phyloP scores from a whole-genome alignment of 225 moss, liverwort and hornwort species.

The Thuidium tamariscinum region DNA sequence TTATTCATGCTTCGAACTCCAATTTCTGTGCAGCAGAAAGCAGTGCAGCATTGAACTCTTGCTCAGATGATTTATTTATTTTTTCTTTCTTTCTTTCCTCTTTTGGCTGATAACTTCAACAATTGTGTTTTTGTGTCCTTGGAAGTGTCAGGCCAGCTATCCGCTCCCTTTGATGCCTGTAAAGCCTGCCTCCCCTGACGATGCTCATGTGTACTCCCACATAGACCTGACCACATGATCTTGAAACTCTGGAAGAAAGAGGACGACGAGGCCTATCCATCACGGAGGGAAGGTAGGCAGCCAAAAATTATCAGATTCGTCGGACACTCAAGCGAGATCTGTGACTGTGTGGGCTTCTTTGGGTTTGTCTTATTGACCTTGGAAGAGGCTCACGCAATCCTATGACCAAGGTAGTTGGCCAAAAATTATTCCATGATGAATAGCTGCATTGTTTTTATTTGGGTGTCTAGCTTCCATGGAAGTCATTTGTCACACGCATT shows the following conservation, averaged over 20 bases:
- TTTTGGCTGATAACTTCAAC: not conserved
- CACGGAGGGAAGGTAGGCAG: not conserved
- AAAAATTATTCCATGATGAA: not conserved
- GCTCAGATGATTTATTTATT: not conserved
- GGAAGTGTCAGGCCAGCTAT: constrained; percentile 24
- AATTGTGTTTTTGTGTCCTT: not conserved
- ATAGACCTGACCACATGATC: constrained; percentile 13
- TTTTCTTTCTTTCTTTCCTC: too few species aligned
- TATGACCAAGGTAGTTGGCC: not conserved
- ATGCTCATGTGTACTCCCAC: constrained; percentile 29
- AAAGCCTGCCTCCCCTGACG: constrained; percentile 20
- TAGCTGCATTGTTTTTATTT: not conserved
- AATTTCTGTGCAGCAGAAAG: not conserved
- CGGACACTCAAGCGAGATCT: not conserved
- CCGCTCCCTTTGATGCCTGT: not conserved
- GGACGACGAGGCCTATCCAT: not conserved
- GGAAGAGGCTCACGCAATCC: not conserved
- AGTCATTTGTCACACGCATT: not conserved
- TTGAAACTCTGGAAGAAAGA: not conserved
- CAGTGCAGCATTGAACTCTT: not conserved
- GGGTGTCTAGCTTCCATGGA: not conserved
- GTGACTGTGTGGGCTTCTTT: not conserved
- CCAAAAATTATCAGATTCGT: not conserved
- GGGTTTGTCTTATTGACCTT: not conserved
- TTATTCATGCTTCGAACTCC: not conserved